phyloP scores from a whole-genome alignment of 2,329 filamentous ascomycete species.

The Colletotrichum sp. region DNA sequence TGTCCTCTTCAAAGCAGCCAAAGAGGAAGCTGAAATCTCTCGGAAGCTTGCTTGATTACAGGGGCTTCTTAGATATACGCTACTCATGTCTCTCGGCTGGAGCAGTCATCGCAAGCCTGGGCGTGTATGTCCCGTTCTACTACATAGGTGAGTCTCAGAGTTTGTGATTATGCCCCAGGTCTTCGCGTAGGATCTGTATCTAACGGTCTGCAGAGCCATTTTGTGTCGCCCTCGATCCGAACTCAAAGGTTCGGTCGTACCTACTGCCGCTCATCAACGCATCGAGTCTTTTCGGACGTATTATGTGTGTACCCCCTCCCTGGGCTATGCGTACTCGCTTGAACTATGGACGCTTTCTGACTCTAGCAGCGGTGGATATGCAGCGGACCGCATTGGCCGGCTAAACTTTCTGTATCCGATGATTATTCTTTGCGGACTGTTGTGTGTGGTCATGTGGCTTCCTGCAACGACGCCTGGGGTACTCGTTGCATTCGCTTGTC shows the following conservation, averaged over 20 bases:
- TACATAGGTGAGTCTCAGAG: slow-evolving; percentile 29
- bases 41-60: slow-evolving; percentile 1
- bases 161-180: slow-evolving; percentile 34
- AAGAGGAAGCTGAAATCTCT: not conserved
- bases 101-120: slow-evolving; percentile 24
- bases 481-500: slow-evolving; percentile 5
- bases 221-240: slow-evolving; percentile 39
- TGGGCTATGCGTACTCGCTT: not conserved
- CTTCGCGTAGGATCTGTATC: slow-evolving; percentile 41
- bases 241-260: slow-evolving; percentile 38
- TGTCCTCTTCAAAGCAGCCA: slow-evolving; percentile 33
- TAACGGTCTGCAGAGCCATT: slow-evolving; percentile 31
- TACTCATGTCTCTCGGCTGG: slow-evolving; percentile 2
- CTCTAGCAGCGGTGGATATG: not conserved
- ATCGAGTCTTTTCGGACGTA: slow-evolving; percentile 48
- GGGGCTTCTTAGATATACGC: slow-evolving; percentile 5
- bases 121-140: slow-evolving; percentile 40
- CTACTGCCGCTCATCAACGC: slow-evolving; percentile 49
- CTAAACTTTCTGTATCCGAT: slow-evolving; percentile 19
- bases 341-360: not conserved
- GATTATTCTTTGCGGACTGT: slow-evolving; percentile 6
- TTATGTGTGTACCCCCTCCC: slow-evolving; percentile 29
- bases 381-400: slow-evolving; percentile 12
- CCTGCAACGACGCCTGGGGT: not conserved
- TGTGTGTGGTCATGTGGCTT: slow-evolving; percentile 12